Evolutionary conservation across 1,284 basidiomycete genomes (phyloP).

Genomic region (Coniferiporia sulphurascens): DNA sequence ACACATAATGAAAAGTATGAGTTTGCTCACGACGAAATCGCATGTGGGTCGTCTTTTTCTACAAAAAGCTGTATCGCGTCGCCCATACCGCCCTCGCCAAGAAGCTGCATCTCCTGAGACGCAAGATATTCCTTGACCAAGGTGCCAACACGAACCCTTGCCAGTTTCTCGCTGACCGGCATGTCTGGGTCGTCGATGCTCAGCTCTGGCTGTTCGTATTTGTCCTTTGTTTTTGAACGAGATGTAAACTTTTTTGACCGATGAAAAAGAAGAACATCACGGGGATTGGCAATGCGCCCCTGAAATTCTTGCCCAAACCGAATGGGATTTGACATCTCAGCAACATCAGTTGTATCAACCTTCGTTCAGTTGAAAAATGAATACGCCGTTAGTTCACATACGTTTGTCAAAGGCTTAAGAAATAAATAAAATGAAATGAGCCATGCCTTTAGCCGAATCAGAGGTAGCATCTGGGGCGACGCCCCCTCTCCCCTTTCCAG

Average conservation of each 20-base stretch:
- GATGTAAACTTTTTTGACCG: conserved; percentile 65
- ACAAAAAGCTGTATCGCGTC: conserved; percentile 91
- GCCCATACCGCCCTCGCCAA: conserved; percentile 83
- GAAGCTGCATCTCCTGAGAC: conserved; percentile 84
- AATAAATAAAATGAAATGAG: neutral
- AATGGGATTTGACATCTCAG: conserved; percentile 90
- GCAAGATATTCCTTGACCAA: conserved; percentile 86
- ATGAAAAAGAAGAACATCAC: conserved; percentile 89
- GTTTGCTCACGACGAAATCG: conserved; percentile 73
- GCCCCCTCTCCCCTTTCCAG: conserved; percentile 65
- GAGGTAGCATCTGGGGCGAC: conserved; percentile 73
- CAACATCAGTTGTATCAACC: conserved; percentile 89
- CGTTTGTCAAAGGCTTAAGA: neutral
- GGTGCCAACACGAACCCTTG: conserved; percentile 65
- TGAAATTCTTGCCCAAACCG: conserved; percentile 96
- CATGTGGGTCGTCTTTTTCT: conserved; percentile 91
- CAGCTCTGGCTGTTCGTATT: conserved; percentile 65
- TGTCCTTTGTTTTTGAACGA: conserved; percentile 24
- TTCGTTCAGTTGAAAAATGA: conserved; percentile 25
- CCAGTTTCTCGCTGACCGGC: conserved; percentile 60
- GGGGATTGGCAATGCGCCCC: conserved; percentile 89
- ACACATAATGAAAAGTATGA: neutral
- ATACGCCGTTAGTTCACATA: neutral
- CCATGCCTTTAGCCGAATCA: conserved; percentile 79
- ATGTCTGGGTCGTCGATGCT: conserved; percentile 71